phyloP scores from a whole-genome alignment of 2,329 filamentous ascomycete species.

The Aspergillus luchuensis region DNA sequence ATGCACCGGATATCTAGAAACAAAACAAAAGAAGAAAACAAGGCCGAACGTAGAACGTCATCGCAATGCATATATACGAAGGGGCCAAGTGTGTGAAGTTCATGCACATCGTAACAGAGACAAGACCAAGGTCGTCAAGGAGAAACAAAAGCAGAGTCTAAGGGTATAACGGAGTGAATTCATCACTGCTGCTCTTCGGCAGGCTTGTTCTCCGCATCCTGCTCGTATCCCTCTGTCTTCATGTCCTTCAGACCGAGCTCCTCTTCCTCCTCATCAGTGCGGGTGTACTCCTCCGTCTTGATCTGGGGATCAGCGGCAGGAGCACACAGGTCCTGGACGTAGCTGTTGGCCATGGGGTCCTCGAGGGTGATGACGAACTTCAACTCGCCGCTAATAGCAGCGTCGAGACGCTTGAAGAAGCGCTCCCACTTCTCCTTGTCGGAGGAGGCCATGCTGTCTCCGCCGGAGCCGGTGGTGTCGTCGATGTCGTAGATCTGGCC shows the following conservation, averaged over 20 bases:
- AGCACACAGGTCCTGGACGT: constrained; percentile 81
- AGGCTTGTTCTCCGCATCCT: constrained; percentile 44
- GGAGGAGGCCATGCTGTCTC: constrained; percentile 71
- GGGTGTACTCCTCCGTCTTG: constrained; percentile 75
- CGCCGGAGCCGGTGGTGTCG: constrained; percentile 59
- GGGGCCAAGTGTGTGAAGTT: constrained; percentile 14
- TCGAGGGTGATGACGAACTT: constrained; percentile 81
- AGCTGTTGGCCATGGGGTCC: constrained; percentile 89
- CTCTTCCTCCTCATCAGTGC: constrained; percentile 91
- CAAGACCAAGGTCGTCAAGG: constrained; percentile 25
- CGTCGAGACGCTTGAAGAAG: constrained; percentile 77
- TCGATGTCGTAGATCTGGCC: constrained; percentile 81
- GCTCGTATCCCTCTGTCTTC: constrained; percentile 84
- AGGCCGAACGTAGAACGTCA: constrained; percentile 3
- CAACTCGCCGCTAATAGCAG: constrained; percentile 76
- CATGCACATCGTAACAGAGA: constrained; percentile 28
- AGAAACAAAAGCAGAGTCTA: constrained; percentile 9
- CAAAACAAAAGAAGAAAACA: constrained; percentile 16
- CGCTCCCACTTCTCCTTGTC: constrained; percentile 73
- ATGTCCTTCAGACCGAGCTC: constrained; percentile 89
- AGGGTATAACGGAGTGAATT: constrained; percentile 19
- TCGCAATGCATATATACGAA: constrained; percentile 13
- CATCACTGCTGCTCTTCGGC: constrained; percentile 31
- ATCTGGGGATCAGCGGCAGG: constrained; percentile 85
- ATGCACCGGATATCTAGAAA: constrained; percentile 27